Percentiles rank a stretch among this genome's conserved stretches.
phyloP scores from a whole-genome alignment of 2,329 filamentous ascomycete species.

The Botrytis paeoniae region DNA sequence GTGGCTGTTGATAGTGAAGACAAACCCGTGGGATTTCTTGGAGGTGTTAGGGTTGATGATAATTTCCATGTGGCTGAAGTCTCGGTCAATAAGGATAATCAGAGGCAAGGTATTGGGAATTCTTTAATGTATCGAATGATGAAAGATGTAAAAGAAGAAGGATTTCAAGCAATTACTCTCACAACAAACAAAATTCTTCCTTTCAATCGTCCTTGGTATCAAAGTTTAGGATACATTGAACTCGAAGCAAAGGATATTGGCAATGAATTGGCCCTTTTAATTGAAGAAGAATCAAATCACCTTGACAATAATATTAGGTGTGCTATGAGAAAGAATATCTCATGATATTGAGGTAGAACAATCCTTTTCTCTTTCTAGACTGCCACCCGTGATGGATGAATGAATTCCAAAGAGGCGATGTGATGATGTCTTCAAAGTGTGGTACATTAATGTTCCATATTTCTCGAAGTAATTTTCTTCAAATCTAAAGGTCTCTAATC shows the following conservation, averaged over 20 bases:
- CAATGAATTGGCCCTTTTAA: constrained; percentile 3
- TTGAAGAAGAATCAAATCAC: constrained; percentile 2
- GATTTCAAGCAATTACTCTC: constrained; percentile 32
- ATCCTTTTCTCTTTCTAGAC: neutral
- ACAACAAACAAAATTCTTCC: constrained; percentile 34
- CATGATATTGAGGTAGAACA: neutral
- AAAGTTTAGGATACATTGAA: constrained; percentile 33
- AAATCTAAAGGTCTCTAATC: neutral
- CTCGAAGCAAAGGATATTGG: constrained; percentile 27
- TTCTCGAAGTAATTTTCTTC: neutral
- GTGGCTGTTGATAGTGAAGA: constrained; percentile 32
- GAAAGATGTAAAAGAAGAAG: constrained; percentile 30
- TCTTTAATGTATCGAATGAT: constrained; percentile 34
- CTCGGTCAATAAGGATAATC: constrained; percentile 32
- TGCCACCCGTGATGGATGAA: neutral
- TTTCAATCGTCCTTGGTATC: constrained; percentile 37
- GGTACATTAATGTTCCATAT: constrained; percentile 6
- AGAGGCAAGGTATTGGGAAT: constrained; percentile 36
- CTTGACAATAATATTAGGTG: neutral
- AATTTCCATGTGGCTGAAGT: constrained; percentile 37
- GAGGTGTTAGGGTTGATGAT: constrained; percentile 31
- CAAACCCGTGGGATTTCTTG: constrained; percentile 35
- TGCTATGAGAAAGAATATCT: constrained; percentile 16
- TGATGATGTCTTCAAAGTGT: constrained; percentile 6
- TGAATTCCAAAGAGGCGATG: neutral